Evolutionary conservation across 2,329 filamentous ascomycete species (phyloP), one percentile per base, ranked within the genome.

Genomic region (Neospermospora avenae): DNA sequence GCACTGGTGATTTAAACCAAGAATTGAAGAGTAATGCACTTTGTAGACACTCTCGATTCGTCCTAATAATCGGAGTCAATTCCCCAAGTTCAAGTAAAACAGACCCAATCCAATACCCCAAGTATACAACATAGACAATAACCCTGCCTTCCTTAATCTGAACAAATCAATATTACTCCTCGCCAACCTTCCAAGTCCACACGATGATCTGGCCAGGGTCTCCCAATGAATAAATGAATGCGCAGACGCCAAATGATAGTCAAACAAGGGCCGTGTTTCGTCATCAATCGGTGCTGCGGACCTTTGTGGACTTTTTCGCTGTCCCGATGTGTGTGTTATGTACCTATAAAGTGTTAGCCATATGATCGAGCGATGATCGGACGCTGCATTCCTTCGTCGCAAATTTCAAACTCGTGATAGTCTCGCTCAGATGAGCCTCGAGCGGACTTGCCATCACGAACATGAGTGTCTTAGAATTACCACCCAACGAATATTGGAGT

Each of bases 391-490:
- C 92, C 83, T 96, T 98, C 35, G 91, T 96, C 16, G 95, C 95
- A 75, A 99, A 99, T 71, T 95, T 89, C 75, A 99, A 80, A 80
- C 92, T 97, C 46, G 93, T 96, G 73, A 97, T 80, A 3, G 93
- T 97, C 80, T 99, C 95, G 70, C 88, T 89, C 65, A 97, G 79
- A 77, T 98, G 95, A 5, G 87, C 89, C 77, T 96, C 90, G 61
- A 98, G 79, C 35, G 95, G 95, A 68, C 89, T 95, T 59, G 96
- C 90, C 93, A 98, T 98, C 73, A 98, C 91, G 74, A 99, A 96
- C 95, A 99, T 99, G 69, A 99, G 87, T 0, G 95, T 99, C 77
- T 97, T 96, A 68, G 89, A 95, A 74, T 96, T 97, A 16, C 95
- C 95, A 3, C 95, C 93, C 7, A 99, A 80, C 3, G 91, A 96